These are phyloP conservation scores for Dunaliella primolecta DNA, from an alignment of 139 green algal genomes.

Conservation along the genomic window DNA sequence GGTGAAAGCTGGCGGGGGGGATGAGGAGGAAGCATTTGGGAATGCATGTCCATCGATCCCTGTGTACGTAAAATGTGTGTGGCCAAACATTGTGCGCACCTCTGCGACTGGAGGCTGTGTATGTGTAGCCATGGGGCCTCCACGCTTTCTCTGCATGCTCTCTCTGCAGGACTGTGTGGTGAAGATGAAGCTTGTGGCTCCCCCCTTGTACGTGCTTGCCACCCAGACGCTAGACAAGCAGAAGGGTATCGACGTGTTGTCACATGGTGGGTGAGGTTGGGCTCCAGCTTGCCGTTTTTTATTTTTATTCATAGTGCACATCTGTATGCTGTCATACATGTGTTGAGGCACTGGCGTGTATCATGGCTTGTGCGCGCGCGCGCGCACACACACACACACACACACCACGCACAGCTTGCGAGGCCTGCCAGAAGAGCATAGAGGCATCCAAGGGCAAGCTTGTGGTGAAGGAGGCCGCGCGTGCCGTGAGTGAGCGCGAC, in stretches of 20 bases:
- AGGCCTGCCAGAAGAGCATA: conserved; percentile 72
- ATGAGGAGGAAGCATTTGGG: no score
- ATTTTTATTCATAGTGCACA: not conserved
- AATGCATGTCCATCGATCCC: no score
- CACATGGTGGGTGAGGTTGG: not conserved
- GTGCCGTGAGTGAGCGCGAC: conserved; percentile 92
- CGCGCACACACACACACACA: not conserved
- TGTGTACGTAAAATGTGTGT: no score
- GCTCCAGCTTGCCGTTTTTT: not conserved
- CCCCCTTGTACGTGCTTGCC: conserved; percentile 97
- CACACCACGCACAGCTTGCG: conserved; percentile 46
- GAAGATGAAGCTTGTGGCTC: conserved; percentile 95
- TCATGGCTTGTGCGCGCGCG: not conserved
- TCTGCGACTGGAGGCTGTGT: no score
- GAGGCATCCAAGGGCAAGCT: conserved; percentile 84
- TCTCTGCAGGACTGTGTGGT: conserved; percentile 75
- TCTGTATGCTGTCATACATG: not conserved
- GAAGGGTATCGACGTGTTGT: conserved; percentile 53
- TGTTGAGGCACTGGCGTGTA: not conserved
- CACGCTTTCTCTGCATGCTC: no score
- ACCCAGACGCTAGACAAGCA: conserved; percentile 94
- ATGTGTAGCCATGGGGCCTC: no score
- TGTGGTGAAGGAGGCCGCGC: conserved; percentile 86
- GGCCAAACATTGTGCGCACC: no score
- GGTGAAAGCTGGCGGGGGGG: no score